phyloP scores from a whole-genome alignment of 495 filamentous ascomycete genomes.

The Hypoxylon intermedium region DNA sequence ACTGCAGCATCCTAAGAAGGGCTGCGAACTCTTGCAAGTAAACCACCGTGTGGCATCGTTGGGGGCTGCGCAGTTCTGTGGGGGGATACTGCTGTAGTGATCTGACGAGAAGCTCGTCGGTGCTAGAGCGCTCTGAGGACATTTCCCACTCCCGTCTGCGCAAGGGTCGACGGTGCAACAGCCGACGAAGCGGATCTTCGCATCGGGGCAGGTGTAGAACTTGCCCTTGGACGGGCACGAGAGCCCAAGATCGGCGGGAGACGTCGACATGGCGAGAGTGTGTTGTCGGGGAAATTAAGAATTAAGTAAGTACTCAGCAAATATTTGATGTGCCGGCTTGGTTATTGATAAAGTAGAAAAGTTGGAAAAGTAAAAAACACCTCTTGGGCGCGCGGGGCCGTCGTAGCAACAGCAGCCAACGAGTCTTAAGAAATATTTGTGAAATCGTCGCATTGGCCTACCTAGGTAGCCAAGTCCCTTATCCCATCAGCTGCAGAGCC shows the following conservation, averaged over 20 bases:
- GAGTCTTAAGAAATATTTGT: too few species aligned
- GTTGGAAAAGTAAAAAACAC: background rate
- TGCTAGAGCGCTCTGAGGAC: slow-evolving; percentile 20
- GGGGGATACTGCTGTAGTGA: slow-evolving; percentile 26
- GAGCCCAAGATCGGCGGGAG: slow-evolving; percentile 27
- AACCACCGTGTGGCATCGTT: slow-evolving; percentile 22
- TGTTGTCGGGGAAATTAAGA: background rate
- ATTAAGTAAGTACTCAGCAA: too few species aligned
- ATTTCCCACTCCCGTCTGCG: slow-evolving; percentile 32
- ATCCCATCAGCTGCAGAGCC: too few species aligned
- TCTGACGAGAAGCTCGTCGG: slow-evolving; percentile 29
- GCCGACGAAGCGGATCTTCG: slow-evolving; percentile 29
- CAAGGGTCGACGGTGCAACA: slow-evolving; percentile 37
- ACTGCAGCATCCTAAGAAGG: slow-evolving; percentile 34
- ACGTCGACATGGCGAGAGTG: slow-evolving; percentile 15
- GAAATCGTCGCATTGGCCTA: too few species aligned
- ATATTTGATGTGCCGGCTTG: too few species aligned
- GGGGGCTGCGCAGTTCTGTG: slow-evolving; percentile 26
- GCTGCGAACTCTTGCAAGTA: slow-evolving; percentile 30
- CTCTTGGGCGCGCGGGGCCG: too few species aligned
- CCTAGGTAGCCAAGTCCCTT: too few species aligned
- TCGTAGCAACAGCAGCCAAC: too few species aligned
- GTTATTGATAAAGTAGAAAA: background rate
- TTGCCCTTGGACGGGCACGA: slow-evolving; percentile 31
- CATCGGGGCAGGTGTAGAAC: slow-evolving; percentile 32